These are phyloP conservation scores for Arthrobotrys sinensis DNA, from an alignment of 2,329 filamentous ascomycete genomes.

Conservation along the genomic window DNA sequence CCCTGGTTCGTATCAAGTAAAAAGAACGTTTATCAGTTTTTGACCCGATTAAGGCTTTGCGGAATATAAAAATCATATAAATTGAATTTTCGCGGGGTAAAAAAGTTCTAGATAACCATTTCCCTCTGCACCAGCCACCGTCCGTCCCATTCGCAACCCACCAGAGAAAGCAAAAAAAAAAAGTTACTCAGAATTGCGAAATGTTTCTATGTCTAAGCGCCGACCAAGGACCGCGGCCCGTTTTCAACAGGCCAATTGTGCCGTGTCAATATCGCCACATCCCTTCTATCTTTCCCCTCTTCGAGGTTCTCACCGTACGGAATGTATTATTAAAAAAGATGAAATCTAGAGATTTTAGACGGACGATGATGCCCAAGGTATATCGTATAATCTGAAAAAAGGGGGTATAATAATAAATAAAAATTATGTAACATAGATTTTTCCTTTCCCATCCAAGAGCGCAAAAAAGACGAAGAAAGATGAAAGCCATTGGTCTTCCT, in stretches of 20 bases:
- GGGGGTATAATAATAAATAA: conserved; percentile 57
- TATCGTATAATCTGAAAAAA: conserved; percentile 9
- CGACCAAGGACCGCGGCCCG: background rate
- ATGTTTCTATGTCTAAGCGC: background rate
- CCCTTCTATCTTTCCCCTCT: background rate
- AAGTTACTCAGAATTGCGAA: no score
- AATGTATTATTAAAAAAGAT: background rate
- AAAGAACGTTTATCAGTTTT: no score
- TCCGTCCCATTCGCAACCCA: no score
- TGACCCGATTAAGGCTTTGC: no score
- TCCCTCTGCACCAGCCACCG: no score
- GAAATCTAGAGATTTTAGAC: background rate
- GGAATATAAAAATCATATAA: no score
- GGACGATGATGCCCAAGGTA: background rate
- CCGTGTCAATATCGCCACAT: background rate
- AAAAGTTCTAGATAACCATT: no score
- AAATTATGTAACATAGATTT: conserved; percentile 39
- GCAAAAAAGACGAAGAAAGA: conserved; percentile 35
- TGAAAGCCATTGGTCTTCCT: conserved; percentile 27
- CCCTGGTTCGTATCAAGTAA: no score
- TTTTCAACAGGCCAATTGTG: background rate
- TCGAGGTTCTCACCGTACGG: no score
- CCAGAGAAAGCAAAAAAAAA: no score
- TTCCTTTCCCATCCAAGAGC: background rate
- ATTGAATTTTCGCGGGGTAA: no score